A percentile compares a stretch with the other conserved stretches of the same genome.
Conservation (phyloP, 2,329 filamentous ascomycete genomes). For the Fusarium continuum region DNA sequence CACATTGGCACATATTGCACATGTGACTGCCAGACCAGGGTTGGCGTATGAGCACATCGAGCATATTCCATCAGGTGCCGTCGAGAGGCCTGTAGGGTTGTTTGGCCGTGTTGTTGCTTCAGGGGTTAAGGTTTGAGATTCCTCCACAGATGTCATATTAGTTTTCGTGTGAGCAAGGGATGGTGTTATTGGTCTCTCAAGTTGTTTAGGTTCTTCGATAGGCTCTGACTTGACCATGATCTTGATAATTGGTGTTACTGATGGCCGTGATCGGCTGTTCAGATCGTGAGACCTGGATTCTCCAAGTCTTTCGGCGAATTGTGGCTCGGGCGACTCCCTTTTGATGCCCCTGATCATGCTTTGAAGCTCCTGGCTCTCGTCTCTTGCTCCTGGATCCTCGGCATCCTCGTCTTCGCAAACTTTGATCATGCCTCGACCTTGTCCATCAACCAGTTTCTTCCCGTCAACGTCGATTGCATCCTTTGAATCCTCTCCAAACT, state of each 20-base stretch:
- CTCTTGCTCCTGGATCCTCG: conserved; percentile 55
- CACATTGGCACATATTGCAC: conserved; percentile 76
- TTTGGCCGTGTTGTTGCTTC: not conserved
- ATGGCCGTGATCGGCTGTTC: not conserved
- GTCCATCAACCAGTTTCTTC: conserved; percentile 68
- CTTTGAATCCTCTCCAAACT: conserved; percentile 53
- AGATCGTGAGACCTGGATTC: not conserved
- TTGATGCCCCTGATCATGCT: conserved; percentile 48
- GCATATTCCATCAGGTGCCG: conserved; percentile 52
- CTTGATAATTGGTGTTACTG: not conserved
- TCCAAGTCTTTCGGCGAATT: not conserved
- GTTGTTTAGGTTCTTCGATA: not conserved
- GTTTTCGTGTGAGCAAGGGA: not conserved
- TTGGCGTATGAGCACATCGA: conserved; percentile 76
- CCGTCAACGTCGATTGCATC: conserved; percentile 73
- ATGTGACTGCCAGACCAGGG: conserved; percentile 62
- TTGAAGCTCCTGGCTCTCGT: conserved; percentile 72
- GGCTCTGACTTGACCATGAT: conserved; percentile 30
- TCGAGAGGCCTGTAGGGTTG: not conserved
- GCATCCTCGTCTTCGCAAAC: conserved; percentile 76
- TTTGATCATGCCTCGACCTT: conserved; percentile 74
- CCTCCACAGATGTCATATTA: not conserved
- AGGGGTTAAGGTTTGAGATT: not conserved
- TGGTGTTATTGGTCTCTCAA: not conserved
- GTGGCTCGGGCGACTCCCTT: conserved; percentile 23